These are phyloP conservation scores for Rhinocladiella similis DNA, from an alignment of 2,329 filamentous ascomycete genomes.

Conservation along the genomic window DNA sequence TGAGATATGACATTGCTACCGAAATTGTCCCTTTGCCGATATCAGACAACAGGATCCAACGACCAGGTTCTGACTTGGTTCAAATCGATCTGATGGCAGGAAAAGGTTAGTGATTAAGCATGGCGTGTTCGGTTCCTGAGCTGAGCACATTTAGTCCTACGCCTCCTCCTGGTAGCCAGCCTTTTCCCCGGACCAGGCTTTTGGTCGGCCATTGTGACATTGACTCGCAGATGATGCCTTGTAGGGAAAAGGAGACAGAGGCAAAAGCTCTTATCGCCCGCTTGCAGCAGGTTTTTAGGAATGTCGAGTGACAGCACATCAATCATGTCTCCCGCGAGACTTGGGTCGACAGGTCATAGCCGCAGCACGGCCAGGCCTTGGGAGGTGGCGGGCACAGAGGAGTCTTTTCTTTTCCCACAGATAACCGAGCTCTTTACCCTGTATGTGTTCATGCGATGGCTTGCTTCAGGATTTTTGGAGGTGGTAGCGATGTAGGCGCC, in stretches of 20 bases:
- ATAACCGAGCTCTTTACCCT: not conserved
- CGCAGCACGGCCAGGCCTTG: not conserved
- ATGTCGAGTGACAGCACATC: not conserved
- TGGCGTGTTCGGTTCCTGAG: conserved; percentile 1
- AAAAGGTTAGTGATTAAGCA: not conserved
- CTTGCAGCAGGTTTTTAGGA: not conserved
- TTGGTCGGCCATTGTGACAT: not conserved
- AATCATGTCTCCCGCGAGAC: not conserved
- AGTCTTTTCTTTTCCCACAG: not conserved
- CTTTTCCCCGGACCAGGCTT: not conserved
- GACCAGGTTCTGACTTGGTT: conserved; percentile 1
- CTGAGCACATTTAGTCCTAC: not conserved
- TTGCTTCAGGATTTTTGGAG: not conserved
- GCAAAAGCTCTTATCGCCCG: not conserved
- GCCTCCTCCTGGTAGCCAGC: not conserved
- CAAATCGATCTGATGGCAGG: not conserved
- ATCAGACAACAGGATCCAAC: not conserved
- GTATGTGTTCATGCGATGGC: not conserved
- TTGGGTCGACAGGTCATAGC: not conserved
- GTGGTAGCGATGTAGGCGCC: conserved; percentile 14
- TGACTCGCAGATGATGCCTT: not conserved
- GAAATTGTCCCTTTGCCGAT: not conserved
- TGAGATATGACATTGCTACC: not conserved
- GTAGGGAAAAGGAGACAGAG: not conserved
- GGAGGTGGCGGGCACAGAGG: not conserved